These are phyloP conservation scores for Penicillium steckii DNA, from an alignment of 495 filamentous ascomycete species.

Conservation along the genomic window DNA sequence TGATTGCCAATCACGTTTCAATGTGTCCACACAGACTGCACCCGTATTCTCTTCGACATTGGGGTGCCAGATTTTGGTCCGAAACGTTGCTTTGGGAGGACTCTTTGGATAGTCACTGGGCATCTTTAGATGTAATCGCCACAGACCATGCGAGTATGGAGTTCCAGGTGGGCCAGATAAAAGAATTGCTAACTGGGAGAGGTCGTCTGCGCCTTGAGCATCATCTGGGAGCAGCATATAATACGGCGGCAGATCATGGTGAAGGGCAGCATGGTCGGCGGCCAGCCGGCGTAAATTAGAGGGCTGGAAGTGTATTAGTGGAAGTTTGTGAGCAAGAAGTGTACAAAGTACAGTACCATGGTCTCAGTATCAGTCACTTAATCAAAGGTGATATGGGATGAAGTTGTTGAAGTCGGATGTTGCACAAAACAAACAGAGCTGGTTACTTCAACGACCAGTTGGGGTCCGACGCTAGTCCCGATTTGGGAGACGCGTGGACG, in stretches of 20 bases:
- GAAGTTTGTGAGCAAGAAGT: neutral
- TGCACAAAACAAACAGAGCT: slow-evolving; percentile 15
- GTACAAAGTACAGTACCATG: too few relatives aligned
- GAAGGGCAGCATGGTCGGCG: slow-evolving; percentile 62
- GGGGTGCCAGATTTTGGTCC: slow-evolving; percentile 69
- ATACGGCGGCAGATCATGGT: slow-evolving; percentile 61
- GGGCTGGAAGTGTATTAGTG: slow-evolving; percentile 15
- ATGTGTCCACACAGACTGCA: slow-evolving; percentile 68
- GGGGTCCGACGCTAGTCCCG: slow-evolving; percentile 20
- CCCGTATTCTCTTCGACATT: slow-evolving; percentile 68
- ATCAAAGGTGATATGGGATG: slow-evolving; percentile 10
- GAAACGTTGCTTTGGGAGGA: slow-evolving; percentile 66
- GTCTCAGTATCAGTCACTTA: too few relatives aligned
- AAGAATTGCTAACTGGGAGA: slow-evolving; percentile 59
- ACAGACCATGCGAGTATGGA: slow-evolving; percentile 59
- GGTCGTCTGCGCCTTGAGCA: slow-evolving; percentile 45
- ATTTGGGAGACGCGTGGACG: slow-evolving; percentile 16
- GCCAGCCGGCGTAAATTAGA: slow-evolving; percentile 62
- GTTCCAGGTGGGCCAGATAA: slow-evolving; percentile 64
- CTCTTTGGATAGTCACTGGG: slow-evolving; percentile 62
- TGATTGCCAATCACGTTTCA: slow-evolving; percentile 68
- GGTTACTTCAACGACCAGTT: slow-evolving; percentile 30
- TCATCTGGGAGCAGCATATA: slow-evolving; percentile 58
- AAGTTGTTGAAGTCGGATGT: slow-evolving; percentile 1
- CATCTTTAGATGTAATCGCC: slow-evolving; percentile 62